These are phyloP conservation scores for Fusarium drepaniforme DNA, from an alignment of 2,329 filamentous ascomycete species.

Conservation along the genomic window DNA sequence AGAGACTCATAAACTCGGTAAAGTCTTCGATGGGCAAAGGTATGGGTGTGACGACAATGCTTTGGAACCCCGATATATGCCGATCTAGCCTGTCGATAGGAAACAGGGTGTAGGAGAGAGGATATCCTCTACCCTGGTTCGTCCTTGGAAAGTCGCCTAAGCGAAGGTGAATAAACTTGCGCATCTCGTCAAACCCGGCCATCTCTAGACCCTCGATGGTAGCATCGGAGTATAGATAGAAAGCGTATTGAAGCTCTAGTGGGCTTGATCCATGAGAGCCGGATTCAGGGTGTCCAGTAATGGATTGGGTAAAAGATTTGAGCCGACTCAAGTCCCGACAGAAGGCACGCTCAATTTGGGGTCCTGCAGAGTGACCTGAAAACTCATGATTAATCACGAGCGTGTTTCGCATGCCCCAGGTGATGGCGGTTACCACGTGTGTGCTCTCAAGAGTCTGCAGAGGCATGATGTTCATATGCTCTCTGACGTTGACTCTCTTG, in stretches of 20 bases:
- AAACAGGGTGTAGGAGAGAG: conserved; percentile 18
- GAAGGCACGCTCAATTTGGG: background rate
- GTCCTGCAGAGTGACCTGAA: background rate
- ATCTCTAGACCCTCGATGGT: conserved; percentile 3
- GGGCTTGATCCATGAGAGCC: background rate
- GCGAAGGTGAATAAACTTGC: background rate
- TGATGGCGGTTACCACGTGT: conserved; percentile 21
- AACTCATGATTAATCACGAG: conserved; percentile 5
- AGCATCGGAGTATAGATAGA: conserved; percentile 28
- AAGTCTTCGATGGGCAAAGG: background rate
- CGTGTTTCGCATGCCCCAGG: conserved; percentile 27
- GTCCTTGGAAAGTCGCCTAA: background rate
- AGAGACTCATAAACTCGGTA: background rate
- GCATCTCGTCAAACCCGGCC: background rate
- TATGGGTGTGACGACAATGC: rapidly evolving
- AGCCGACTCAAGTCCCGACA: conserved; percentile 10
- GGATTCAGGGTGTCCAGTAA: background rate
- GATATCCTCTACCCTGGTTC: conserved; percentile 9
- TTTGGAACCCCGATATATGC: background rate
- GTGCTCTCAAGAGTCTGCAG: conserved; percentile 4
- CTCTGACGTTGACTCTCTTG: no score
- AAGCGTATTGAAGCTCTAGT: conserved; percentile 10
- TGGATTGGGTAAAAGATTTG: background rate
- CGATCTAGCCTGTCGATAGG: background rate
- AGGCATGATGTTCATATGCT: background rate